Evolutionary conservation across 169 alveolate species (phyloP).

Genomic region (Neospora caninum): DNA sequence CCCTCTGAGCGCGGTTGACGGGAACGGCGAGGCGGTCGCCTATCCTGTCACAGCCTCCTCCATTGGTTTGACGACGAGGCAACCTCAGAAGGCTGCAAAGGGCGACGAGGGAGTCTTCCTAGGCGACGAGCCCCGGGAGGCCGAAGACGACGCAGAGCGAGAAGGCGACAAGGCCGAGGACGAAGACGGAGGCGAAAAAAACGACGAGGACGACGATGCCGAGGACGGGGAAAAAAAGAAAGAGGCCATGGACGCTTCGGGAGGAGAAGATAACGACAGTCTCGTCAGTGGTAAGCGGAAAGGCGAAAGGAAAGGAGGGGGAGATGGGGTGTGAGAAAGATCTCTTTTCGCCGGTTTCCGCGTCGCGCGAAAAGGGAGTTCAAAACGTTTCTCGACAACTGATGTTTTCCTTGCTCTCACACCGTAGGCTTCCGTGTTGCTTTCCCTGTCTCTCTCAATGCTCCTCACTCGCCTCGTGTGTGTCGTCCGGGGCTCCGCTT

Average conservation of each 20-base stretch:
- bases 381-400: too few relatives aligned
- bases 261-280: conserved; percentile 1
- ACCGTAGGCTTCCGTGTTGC: too few relatives aligned
- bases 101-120: not conserved
- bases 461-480: too few relatives aligned
- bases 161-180: not conserved
- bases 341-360: too few relatives aligned
- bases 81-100: not conserved
- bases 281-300: not conserved
- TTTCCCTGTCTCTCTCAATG: too few relatives aligned
- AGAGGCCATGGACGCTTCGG: not conserved
- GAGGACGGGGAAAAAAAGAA: not conserved
- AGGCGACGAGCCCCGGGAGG: not conserved
- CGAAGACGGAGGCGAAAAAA: not conserved
- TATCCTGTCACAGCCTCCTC: conserved; percentile 44
- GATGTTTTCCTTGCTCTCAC: too few relatives aligned
- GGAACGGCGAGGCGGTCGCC: conserved; percentile 38
- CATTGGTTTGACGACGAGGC: conserved; percentile 28
- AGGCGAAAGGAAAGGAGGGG: not conserved
- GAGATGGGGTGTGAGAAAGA: not conserved
- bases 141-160: not conserved
- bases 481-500: not conserved
- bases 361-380: too few relatives aligned
- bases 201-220: not conserved
- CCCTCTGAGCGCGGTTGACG: conserved; percentile 52